Percentiles rank a stretch among this genome's conserved stretches.
Conservation (phyloP, 176 grass and related monocot species). For the Sorghum bicolor region Sorghum_bicolor_NCBIv3 NC_012871.2:69027501-69028000, state of each 20-base stretch:
- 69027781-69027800: constrained; percentile 96
- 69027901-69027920: constrained; percentile 61
- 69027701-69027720: constrained; percentile 53
- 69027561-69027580: constrained; percentile 58
- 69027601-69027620: constrained; percentile 83
- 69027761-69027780: constrained; percentile 44
- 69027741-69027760: constrained; percentile 75
- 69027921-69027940: constrained; percentile 53
- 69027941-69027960: constrained; percentile 46
- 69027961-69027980: constrained; percentile 45
- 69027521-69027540: background rate
- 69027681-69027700: constrained; percentile 77
- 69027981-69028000: constrained; percentile 60
- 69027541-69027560: background rate
- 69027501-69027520: background rate
- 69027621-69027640: constrained; percentile 67
- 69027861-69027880: background rate
- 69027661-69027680: constrained; percentile 54
- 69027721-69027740: constrained; percentile 68
- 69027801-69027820: background rate
- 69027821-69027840: background rate
- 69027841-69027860: constrained; percentile 10
- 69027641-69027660: constrained; percentile 95
- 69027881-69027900: constrained; percentile 50
- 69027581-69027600: constrained; percentile 69